Evolutionary conservation across 306 rosid species (phyloP).

Genomic region (Fragaria nilgerrensis): DNA sequence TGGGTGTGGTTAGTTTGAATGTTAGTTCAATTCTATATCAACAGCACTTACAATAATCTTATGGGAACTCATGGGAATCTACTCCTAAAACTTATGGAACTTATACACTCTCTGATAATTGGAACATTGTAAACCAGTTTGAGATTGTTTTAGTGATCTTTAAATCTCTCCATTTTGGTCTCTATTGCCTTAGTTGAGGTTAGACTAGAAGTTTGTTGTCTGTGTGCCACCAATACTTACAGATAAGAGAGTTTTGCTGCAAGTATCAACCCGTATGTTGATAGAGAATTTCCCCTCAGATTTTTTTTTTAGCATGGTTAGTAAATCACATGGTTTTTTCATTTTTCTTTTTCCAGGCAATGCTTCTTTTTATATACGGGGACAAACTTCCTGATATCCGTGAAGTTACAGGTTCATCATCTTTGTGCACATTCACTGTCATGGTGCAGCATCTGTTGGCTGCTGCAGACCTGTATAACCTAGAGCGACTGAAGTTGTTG

Average conservation of each 20-base stretch:
- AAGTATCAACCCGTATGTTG: background rate
- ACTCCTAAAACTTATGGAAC: background rate
- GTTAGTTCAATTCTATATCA: background rate
- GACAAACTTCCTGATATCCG: conserved; percentile 62
- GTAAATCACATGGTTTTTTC: conserved; percentile 14
- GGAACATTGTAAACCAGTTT: background rate
- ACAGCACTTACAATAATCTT: background rate
- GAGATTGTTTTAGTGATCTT: background rate
- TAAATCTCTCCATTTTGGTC: background rate
- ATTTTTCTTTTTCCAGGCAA: conserved; percentile 49
- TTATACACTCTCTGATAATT: background rate
- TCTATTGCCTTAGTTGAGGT: background rate
- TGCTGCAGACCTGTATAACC: conserved; percentile 75
- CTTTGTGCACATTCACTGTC: conserved; percentile 57
- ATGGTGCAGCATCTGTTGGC: conserved; percentile 89
- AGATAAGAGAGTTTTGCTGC: background rate
- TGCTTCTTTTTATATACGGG: conserved; percentile 71
- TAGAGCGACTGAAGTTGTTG: conserved; percentile 66
- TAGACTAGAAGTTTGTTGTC: conserved; percentile 1
- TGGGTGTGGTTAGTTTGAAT: background rate
- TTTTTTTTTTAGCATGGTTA: conserved; percentile 24
- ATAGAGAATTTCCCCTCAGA: conserved; percentile 8
- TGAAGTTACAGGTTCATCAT: conserved; percentile 57
- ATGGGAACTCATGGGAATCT: background rate
- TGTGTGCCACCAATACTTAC: background rate